Conservation (phyloP, 768 basidiomycete species). For the Paxillus rubicundulus region DNA sequence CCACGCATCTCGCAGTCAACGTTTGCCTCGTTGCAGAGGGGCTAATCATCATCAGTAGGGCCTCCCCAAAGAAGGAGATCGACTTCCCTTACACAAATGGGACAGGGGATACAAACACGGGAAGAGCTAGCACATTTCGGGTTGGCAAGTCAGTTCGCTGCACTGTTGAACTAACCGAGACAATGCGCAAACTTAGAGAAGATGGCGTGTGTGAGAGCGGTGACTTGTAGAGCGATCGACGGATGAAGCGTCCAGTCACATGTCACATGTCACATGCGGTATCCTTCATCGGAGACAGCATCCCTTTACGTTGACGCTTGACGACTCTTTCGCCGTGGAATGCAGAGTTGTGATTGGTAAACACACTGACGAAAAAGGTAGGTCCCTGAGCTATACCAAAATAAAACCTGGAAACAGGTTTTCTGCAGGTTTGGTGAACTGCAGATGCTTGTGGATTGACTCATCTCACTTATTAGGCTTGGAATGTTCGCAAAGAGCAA, state of each 20-base stretch:
- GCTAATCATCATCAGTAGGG: background rate
- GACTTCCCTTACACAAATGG: background rate
- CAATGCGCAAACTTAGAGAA: background rate
- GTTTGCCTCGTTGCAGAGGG: background rate
- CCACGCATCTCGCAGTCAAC: background rate
- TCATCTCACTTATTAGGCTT: background rate
- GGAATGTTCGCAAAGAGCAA: background rate
- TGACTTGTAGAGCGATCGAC: background rate
- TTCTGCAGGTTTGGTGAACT: too few relatives aligned
- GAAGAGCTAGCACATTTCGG: background rate
- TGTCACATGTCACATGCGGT: background rate
- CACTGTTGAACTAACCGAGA: background rate
- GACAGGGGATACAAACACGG: too few relatives aligned
- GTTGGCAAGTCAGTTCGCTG: background rate
- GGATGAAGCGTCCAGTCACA: background rate
- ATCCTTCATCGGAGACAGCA: too few relatives aligned
- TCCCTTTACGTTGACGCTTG: too few relatives aligned
- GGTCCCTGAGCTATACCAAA: too few relatives aligned
- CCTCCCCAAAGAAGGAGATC: background rate
- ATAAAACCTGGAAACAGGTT: too few relatives aligned
- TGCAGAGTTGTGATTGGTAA: too few relatives aligned
- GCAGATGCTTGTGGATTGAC: background rate
- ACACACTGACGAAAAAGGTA: too few relatives aligned
- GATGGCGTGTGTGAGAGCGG: conserved; percentile 1
- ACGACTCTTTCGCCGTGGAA: too few relatives aligned